A percentile compares a stretch with the other conserved stretches of the same genome.
Conservation (phyloP, 2,329 filamentous ascomycete genomes). For the Microsporum audouinii region DNA sequence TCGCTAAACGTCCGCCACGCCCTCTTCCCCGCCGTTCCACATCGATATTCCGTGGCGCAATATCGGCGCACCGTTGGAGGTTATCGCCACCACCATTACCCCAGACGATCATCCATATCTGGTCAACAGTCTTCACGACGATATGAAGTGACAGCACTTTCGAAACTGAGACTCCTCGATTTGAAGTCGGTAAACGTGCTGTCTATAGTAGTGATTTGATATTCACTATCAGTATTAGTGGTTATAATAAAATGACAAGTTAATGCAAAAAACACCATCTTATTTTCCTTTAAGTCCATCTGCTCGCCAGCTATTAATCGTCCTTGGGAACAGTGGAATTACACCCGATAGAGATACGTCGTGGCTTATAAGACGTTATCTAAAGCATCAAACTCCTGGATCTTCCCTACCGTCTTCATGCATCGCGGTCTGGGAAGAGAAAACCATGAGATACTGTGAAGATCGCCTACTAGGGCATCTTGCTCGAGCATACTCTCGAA, state of each 20-base stretch:
- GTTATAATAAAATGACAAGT: background rate
- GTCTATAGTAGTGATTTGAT: background rate
- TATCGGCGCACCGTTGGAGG: background rate
- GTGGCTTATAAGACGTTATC: background rate
- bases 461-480: background rate
- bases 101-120: background rate
- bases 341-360: background rate
- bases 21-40: background rate
- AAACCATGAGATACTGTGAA: background rate
- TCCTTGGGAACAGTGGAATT: background rate
- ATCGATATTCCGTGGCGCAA: background rate
- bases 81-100: background rate
- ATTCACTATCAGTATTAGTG: background rate
- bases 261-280: background rate
- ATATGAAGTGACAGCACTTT: background rate
- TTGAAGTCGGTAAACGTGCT: background rate
- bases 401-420: background rate
- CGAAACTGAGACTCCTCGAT: background rate
- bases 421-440: background rate
- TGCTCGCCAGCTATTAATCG: background rate
- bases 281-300: background rate
- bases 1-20: constrained; percentile 3
- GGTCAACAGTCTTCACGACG: background rate
- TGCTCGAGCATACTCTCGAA: background rate
- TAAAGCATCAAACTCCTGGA: background rate